Evolutionary conservation across 1,284 basidiomycete genomes (phyloP), one percentile per base, ranked within the genome.

Genomic region (Fereydounia khargensis): DNA sequence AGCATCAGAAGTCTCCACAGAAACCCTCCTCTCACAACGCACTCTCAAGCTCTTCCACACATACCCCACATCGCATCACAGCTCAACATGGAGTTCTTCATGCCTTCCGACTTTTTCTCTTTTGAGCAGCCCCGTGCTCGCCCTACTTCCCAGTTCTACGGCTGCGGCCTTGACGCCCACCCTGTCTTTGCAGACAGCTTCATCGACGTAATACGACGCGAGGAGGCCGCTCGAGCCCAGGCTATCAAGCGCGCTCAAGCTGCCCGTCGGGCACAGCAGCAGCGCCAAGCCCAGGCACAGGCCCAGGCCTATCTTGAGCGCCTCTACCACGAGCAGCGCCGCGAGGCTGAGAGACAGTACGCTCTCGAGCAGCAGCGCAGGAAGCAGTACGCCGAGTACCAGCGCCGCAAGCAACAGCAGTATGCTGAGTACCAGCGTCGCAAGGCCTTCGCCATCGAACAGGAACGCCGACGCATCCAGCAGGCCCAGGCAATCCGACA

Each of bases 91-190:
- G 58, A 62, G 53, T 62, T 62, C 49, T 62, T 53, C 58, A 51
- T 62, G 44, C 58, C 58, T 40, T 43, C 53, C 47, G 58, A 62
- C 40, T 49, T 62, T 34, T 57, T 57, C 27, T 27, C 58, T 41
- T 45, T 47, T 24, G 49, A 57, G 42, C 58, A 54, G 14, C 40
- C 39, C 27, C 51, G 47, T 35, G 37, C 44, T 17, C 43, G 50
- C 13, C 28, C 46, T 6, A 7, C 25, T 24, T 47, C 40, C 37
- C 42, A 24, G 11, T 27, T 27, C 57, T 51, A 51, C 44, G 45
- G 44, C 16, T 60, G 57, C 25, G 50, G 57, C 11, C 55, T 60
- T 17, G 57, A 55, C 57, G 51, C 47, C 48, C 44, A 42, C 47
- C 41, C 57, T 17, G 19, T 45, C 32, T 60, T 60, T 33, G 51